Evolutionary conservation across 2,329 filamentous ascomycete genomes (phyloP).

Genomic region (Calonectria naviculata): DNA sequence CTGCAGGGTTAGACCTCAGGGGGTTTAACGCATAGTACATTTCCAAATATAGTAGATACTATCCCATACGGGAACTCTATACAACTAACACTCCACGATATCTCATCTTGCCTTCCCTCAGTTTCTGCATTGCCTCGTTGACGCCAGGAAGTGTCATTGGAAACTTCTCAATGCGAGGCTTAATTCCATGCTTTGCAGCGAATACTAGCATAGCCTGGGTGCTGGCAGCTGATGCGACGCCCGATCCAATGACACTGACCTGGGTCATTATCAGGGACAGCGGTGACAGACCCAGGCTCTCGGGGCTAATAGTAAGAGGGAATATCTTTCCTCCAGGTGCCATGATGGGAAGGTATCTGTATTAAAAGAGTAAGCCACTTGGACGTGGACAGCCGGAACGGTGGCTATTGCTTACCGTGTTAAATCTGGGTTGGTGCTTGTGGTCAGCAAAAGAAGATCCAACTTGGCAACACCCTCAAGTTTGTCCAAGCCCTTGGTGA

Average conservation of each 20-base stretch:
- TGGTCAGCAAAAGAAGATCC: constrained; percentile 26
- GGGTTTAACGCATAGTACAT: too few relatives aligned
- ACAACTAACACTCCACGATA: constrained; percentile 42
- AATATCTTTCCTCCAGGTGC: constrained; percentile 17
- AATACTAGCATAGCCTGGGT: constrained; percentile 41
- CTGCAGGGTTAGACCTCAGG: too few relatives aligned
- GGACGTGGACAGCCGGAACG: neutral
- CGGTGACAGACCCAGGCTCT: constrained; percentile 17
- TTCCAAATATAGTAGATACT: too few relatives aligned
- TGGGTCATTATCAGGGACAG: constrained; percentile 22
- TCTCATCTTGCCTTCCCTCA: constrained; percentile 47
- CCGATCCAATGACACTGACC: constrained; percentile 24
- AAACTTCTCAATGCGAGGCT: constrained; percentile 41
- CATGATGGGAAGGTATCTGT: constrained; percentile 27
- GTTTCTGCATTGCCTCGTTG: constrained; percentile 46
- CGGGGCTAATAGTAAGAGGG: constrained; percentile 24
- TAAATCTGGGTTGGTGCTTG: constrained; percentile 28
- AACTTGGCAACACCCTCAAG: constrained; percentile 15
- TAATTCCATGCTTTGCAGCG: constrained; percentile 40
- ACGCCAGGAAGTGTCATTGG: constrained; percentile 46
- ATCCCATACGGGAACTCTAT: neutral
- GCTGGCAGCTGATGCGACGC: constrained; percentile 23
- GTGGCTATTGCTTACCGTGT: constrained; percentile 9
- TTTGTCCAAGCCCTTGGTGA: constrained; percentile 30
- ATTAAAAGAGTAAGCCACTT: neutral